Conservation (phyloP, 2,329 filamentous ascomycete species). For the Simplicillium aogashimaense region DNA sequence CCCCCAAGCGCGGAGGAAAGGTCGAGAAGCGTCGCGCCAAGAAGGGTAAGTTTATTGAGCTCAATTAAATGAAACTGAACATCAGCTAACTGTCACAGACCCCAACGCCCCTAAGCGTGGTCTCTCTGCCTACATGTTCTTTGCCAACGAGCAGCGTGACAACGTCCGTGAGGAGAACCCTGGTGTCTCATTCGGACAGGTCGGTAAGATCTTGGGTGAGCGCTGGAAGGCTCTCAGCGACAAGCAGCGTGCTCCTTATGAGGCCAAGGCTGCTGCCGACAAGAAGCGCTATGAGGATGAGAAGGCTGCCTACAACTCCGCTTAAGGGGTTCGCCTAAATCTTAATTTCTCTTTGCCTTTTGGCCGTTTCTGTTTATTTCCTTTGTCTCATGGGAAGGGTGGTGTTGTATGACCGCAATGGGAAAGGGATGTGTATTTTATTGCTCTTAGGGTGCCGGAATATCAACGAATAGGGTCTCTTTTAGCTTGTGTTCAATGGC, state of each 20-base stretch:
- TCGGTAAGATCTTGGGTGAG: slow-evolving; percentile 96
- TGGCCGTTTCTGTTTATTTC: neutral
- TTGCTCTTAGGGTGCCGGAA: neutral
- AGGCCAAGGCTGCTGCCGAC: slow-evolving; percentile 91
- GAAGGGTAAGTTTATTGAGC: slow-evolving; percentile 40
- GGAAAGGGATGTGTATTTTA: neutral
- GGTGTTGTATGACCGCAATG: neutral
- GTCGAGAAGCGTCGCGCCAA: slow-evolving; percentile 45
- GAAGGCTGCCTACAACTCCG: slow-evolving; percentile 75
- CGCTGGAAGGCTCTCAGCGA: slow-evolving; percentile 96
- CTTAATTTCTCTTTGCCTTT: neutral
- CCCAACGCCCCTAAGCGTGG: slow-evolving; percentile 98
- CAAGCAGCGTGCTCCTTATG: slow-evolving; percentile 87
- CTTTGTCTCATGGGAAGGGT: neutral
- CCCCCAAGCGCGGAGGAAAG: slow-evolving; percentile 42
- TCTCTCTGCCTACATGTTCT: slow-evolving; percentile 99
- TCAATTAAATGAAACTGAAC: neutral
- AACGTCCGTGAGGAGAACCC: slow-evolving; percentile 98
- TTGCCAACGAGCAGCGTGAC: slow-evolving; percentile 98
- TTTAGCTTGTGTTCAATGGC: no score
- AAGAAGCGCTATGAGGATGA: slow-evolving; percentile 99
- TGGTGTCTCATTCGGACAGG: slow-evolving; percentile 95
- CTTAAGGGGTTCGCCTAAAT: slow-evolving; percentile 39
- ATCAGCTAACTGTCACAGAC: slow-evolving; percentile 42
- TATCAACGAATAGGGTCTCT: neutral